Base-by-base conservation (phyloP, 23 red algal genomes). In the Pyropia haitanensis region DNA sequence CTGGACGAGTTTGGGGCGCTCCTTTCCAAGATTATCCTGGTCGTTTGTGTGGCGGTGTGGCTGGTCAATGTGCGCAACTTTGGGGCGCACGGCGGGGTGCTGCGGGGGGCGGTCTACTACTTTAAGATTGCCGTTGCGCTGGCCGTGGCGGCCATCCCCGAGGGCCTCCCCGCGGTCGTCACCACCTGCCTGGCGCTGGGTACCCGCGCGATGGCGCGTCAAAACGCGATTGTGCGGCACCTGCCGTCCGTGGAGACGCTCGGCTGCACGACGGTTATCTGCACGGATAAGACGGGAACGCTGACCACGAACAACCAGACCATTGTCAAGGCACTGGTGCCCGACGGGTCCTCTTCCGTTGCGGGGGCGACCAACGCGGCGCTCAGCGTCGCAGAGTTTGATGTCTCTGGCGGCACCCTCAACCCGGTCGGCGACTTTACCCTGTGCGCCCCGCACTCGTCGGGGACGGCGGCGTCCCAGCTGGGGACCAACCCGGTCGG, bases 121-220 rank as follows among this genome's bases (percentile, higher is more conserved):
- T 98, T 98, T 61, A 98, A 98, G 62, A 98, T 98, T 49, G 94
- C 94, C 2, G 94, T 98, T 34, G 94, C 94, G 52, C 51, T 98
- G 64, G 94, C 94, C 59, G 94, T 98, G 18, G 94, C 94, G 33
- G 94, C 94, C 10, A 98, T 98, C 71, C 94, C 94, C 46, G 94
- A 98, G 60, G 94, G 94, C 8, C 67, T 98, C n/a, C 94, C 94
- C 27, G 94, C 94, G 14, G 94, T 98, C 1, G 94, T 98, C 18
- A 98, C 94, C 14, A 98, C 94, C 6, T 98, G 94, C 53, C 68
- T 98, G 20, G 94, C 94, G 23, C 77, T 98, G 12, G 94, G 94
- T 14, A 91, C 94, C 16, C 76, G 83, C 27, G 60, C 65, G 22
- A 98, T 98, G 94, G 85, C 94, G 7, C 71, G 71, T 22, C 91